Conservation (phyloP, 2,329 filamentous ascomycete genomes). For the Atkinsonella texensis region DNA sequence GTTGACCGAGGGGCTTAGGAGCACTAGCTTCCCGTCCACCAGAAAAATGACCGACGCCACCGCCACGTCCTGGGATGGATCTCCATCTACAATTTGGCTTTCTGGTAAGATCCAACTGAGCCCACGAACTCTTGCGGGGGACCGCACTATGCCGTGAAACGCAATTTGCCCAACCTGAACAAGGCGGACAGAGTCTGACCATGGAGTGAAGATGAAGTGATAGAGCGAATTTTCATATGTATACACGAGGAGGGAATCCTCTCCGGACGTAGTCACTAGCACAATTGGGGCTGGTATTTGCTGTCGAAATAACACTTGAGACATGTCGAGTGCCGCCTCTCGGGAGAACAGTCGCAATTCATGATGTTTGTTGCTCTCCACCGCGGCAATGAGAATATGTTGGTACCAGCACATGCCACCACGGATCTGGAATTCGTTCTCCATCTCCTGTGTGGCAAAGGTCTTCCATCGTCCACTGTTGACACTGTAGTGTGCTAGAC, state of each 20-base stretch:
- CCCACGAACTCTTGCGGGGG: conserved; percentile 80
- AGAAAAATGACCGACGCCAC: conserved; percentile 89
- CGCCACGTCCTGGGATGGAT: conserved; percentile 90
- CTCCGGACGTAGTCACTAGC: conserved; percentile 74
- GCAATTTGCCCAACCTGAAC: conserved; percentile 96
- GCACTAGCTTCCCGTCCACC: conserved; percentile 92
- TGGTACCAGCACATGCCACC: conserved; percentile 99
- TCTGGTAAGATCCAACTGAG: conserved; percentile 95
- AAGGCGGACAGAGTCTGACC: conserved; percentile 57
- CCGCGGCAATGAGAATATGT: conserved; percentile 82
- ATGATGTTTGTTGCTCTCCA: conserved; percentile 73
- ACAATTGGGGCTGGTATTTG: conserved; percentile 77
- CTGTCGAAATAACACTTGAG: conserved; percentile 64
- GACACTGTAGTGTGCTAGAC: conserved; percentile 90
- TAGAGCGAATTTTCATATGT: conserved; percentile 94
- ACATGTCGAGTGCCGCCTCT: conserved; percentile 64
- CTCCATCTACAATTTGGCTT: conserved; percentile 75
- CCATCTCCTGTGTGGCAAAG: conserved; percentile 67
- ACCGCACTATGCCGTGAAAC: conserved; percentile 90
- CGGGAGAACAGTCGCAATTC: conserved; percentile 89
- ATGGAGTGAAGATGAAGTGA: conserved; percentile 77
- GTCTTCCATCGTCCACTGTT: conserved; percentile 93
- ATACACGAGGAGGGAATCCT: conserved; percentile 91
- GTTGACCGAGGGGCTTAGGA: conserved; percentile 77
- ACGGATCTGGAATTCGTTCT: conserved; percentile 83